These are phyloP conservation scores for Sphaerulina vaccinii DNA, from an alignment of 2,329 filamentous ascomycete genomes.

Conservation along the genomic window DNA sequence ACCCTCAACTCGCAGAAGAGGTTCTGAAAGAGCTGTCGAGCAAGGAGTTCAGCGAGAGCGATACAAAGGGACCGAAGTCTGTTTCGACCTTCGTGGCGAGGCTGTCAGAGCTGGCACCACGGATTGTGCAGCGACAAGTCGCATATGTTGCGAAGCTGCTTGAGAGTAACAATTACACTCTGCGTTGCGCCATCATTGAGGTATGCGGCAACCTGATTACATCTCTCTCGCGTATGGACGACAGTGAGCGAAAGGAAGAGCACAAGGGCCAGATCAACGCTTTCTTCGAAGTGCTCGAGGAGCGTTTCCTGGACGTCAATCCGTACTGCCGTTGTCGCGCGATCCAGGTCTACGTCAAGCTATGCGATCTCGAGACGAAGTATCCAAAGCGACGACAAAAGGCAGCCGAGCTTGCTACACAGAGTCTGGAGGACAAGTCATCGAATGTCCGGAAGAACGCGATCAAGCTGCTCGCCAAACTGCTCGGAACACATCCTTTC, in stretches of 20 bases:
- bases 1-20: slow-evolving; percentile 90
- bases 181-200: slow-evolving; percentile 91
- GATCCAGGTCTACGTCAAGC: slow-evolving; percentile 87
- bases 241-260: slow-evolving; percentile 77
- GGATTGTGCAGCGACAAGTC: slow-evolving; percentile 96
- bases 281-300: slow-evolving; percentile 95
- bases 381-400: slow-evolving; percentile 88
- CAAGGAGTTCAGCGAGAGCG: slow-evolving; percentile 97
- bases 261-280: slow-evolving; percentile 93
- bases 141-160: slow-evolving; percentile 90
- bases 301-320: slow-evolving; percentile 93
- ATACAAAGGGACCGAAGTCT: slow-evolving; percentile 91
- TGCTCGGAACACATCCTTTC: slow-evolving; percentile 94
- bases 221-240: slow-evolving; percentile 82
- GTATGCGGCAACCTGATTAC: slow-evolving; percentile 94
- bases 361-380: slow-evolving; percentile 94
- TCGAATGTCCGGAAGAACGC: slow-evolving; percentile 95
- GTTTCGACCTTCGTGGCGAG: slow-evolving; percentile 92
- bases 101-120: slow-evolving; percentile 85
- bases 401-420: slow-evolving; percentile 80
- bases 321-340: slow-evolving; percentile 90
- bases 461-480: slow-evolving; percentile 81
- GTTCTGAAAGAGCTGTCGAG: slow-evolving; percentile 91
- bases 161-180: slow-evolving; percentile 94
- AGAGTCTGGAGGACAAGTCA: slow-evolving; percentile 94